Evolutionary conservation across 2,329 filamentous ascomycete species (phyloP), one percentile per base, ranked within the genome.

Genomic region (Trichoderma arundinaceum): DNA sequence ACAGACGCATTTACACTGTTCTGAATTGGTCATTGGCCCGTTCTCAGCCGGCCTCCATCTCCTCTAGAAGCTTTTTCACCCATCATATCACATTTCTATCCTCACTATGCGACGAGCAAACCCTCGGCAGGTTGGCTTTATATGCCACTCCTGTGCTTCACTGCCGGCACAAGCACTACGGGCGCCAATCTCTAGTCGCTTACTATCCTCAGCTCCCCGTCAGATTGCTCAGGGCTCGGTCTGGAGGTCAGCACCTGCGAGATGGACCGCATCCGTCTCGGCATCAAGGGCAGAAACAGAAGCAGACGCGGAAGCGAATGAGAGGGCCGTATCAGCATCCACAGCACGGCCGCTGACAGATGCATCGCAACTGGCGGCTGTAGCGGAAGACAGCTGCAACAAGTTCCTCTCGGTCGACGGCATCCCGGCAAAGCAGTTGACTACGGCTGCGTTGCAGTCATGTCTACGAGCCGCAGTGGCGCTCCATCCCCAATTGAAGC

Each of bases 141-240:
- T 82, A 61, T 84, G 82, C 74, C 79, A 80, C 60, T 74, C 78
- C 57, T 84, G 82, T 72, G 71, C 81, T 60, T 75, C 76, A 67
- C 69, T 78, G 54, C 71, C 74, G 22, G 58, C 70, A 32, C 73
- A 69, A 52, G 63, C 72, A 49, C 32, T 69, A 57, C 72, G 65
- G 58, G 72, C 71, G 32, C 62, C 69, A 39, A 70, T 74, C 58
- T n/a, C 70, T 58, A 66, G 70, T 64, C 71, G 74, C 51, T 62
- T 70, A 22, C 51, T 75, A n/a, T 58, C 68, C 17, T 64, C 70
- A 39, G 67, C 63, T 17, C 46, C 67, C 49, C 68, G 65, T 9
- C 68, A 68, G 58, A 41, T 59, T 7, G 41, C 57, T 17, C 51
- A 41, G n/a, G n/a, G 17, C 13, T 43, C 64, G 12, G 54, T 44